phyloP scores from a whole-genome alignment of 148 eudicot genomes.

The Camellia lanceoleosa region DNA sequence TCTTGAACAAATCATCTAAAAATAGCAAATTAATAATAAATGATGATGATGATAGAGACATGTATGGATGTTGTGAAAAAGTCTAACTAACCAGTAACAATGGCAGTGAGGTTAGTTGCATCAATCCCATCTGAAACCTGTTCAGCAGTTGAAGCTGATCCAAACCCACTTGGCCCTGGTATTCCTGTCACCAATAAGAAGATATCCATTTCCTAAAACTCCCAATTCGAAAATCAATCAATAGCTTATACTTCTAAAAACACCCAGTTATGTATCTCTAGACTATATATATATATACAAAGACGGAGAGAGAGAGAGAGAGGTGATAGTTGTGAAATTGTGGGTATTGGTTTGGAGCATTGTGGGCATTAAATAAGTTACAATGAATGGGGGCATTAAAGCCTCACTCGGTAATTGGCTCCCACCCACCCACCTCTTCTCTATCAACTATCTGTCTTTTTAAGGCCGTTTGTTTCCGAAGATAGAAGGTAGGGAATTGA shows the following conservation, averaged over 20 bases:
- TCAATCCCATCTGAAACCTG: conserved; percentile 54
- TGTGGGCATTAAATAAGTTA: not conserved
- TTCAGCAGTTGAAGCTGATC: conserved; percentile 64
- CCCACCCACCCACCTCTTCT: too few relatives aligned
- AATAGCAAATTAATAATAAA: too few relatives aligned
- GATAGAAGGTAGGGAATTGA: too few relatives aligned
- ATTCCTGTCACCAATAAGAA: conserved; percentile 43
- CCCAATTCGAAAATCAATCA: not conserved
- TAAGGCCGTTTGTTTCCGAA: too few relatives aligned
- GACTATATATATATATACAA: not conserved
- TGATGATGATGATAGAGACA: not conserved
- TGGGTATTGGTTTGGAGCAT: too few relatives aligned
- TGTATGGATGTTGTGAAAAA: not conserved
- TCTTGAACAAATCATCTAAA: too few relatives aligned
- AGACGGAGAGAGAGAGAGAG: not conserved
- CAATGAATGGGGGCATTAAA: too few relatives aligned
- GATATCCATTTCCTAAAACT: conserved; percentile 26
- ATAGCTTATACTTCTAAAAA: not conserved
- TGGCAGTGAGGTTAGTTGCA: conserved; percentile 48
- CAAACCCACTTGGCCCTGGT: conserved; percentile 56
- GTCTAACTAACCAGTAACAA: conserved; percentile 49
- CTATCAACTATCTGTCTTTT: too few relatives aligned
- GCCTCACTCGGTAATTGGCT: too few relatives aligned
- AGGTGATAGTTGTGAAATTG: not conserved
- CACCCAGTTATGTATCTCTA: not conserved